Evolutionary conservation across 805 yeast species (phyloP).

Genomic region (Vanderwaltozyma tropicalis): DNA sequence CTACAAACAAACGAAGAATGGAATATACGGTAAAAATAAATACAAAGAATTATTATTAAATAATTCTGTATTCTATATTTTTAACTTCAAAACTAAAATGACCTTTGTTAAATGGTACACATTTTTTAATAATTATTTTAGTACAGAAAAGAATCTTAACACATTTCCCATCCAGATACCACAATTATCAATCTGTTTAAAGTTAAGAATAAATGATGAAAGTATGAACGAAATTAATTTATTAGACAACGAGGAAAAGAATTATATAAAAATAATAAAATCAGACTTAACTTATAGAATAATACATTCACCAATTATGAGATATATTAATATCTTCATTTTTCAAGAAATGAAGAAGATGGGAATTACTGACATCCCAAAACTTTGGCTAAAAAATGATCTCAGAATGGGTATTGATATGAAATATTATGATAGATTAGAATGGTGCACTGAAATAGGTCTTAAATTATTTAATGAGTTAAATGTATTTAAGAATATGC

Average conservation of each 20-base stretch:
- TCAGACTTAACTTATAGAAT: conserved; percentile 16
- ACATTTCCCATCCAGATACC: conserved; percentile 42
- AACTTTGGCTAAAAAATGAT: conserved; percentile 18
- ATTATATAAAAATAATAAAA: conserved; percentile 8
- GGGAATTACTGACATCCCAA: conserved; percentile 18
- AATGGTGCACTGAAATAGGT: conserved; percentile 47
- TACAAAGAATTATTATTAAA: background rate
- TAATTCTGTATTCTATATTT: conserved; percentile 35
- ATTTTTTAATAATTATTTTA: conserved; percentile 41
- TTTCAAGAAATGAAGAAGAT: conserved; percentile 25
- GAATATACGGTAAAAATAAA: background rate
- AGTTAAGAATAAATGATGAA: conserved; percentile 13
- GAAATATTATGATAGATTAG: conserved; percentile 64
- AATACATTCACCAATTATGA: conserved; percentile 16
- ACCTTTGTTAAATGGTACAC: conserved; percentile 56
- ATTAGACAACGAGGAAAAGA: conserved; percentile 7
- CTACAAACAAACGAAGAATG: background rate
- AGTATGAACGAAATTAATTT: conserved; percentile 6
- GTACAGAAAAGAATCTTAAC: conserved; percentile 34
- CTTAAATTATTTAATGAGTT: conserved; percentile 34
- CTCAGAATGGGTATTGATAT: conserved; percentile 44
- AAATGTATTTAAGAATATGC: conserved; percentile 36
- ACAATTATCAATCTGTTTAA: conserved; percentile 18
- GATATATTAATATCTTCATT: conserved; percentile 23
- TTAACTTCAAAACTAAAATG: conserved; percentile 43